phyloP scores from a whole-genome alignment of 1,139 yeast species.

The Candida anutae region DNA sequence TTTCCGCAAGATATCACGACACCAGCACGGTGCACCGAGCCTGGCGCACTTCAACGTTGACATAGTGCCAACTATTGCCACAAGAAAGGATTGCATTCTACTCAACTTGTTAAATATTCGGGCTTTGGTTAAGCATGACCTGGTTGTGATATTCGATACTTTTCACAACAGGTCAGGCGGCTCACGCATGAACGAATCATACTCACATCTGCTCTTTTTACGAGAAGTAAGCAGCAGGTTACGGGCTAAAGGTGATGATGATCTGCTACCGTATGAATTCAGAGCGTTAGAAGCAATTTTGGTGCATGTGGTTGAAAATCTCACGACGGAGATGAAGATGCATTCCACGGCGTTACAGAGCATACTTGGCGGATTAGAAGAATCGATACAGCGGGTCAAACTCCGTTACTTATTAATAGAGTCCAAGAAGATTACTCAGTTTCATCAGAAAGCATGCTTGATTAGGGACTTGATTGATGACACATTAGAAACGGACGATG shows the following conservation, averaged over 20 bases:
- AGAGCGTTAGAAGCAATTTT: slow-evolving; percentile 38
- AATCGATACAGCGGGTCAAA: slow-evolving; percentile 32
- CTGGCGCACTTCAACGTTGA: slow-evolving; percentile 21
- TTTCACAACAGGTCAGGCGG: slow-evolving; percentile 14
- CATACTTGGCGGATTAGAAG: slow-evolving; percentile 30
- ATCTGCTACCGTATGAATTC: slow-evolving; percentile 33
- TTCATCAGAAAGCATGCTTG: slow-evolving; percentile 34
- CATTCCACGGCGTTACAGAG: slow-evolving; percentile 34
- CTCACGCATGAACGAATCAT: slow-evolving; percentile 25
- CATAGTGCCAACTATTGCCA: slow-evolving; percentile 37
- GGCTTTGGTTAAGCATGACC: slow-evolving; percentile 34
- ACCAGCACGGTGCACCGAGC: slow-evolving; percentile 10
- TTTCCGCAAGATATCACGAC: slow-evolving; percentile 30
- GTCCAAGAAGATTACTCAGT: slow-evolving; percentile 37
- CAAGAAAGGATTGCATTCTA: slow-evolving; percentile 29
- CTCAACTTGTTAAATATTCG: slow-evolving; percentile 33
- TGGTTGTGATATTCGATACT: slow-evolving; percentile 33
- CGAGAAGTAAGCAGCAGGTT: slow-evolving; percentile 25
- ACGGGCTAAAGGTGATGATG: slow-evolving; percentile 14
- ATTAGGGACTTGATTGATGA: slow-evolving; percentile 35
- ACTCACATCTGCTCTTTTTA: slow-evolving; percentile 28
- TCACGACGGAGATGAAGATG: slow-evolving; percentile 37
- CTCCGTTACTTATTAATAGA: slow-evolving; percentile 35
- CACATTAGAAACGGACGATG: slow-evolving; percentile 33
- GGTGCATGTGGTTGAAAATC: slow-evolving; percentile 29